A percentile compares a stretch with the other conserved stretches of the same genome.
These are phyloP conservation scores for Thraustotheca clavata DNA, from an alignment of 352 stramenopile species.

Conservation along the genomic window DNA sequence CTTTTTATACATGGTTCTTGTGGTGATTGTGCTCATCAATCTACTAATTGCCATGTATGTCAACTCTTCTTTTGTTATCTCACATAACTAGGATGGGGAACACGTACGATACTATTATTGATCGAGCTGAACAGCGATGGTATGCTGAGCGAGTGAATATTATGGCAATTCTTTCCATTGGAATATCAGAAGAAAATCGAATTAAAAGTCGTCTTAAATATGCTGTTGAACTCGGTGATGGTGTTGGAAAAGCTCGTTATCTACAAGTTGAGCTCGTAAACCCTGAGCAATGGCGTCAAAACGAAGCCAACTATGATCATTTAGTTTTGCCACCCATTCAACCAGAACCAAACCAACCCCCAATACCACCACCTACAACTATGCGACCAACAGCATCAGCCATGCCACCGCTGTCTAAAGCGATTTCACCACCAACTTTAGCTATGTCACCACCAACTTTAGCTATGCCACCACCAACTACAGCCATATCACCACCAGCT, in stretches of 20 bases:
- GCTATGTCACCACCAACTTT: too few species aligned
- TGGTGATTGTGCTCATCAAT: constrained; percentile 60
- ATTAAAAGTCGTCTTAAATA: not conserved
- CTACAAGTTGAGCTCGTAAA: constrained; percentile 19
- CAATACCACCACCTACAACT: too few species aligned
- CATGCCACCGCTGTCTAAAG: too few species aligned
- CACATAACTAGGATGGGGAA: constrained; percentile 45
- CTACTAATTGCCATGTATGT: constrained; percentile 54
- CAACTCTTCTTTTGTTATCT: not conserved
- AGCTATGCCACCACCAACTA: too few species aligned
- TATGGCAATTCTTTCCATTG: constrained; percentile 27
- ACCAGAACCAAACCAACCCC: too few species aligned
- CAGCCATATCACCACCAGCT: too few species aligned
- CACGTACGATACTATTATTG: constrained; percentile 50
- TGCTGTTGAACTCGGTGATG: constrained; percentile 14
- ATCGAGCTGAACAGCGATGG: constrained; percentile 52
- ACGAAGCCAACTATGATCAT: too few species aligned
- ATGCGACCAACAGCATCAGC: too few species aligned
- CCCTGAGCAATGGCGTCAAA: constrained; percentile 4
- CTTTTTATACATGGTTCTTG: constrained; percentile 49
- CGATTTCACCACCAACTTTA: too few species aligned
- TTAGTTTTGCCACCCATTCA: too few species aligned
- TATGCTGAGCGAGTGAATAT: constrained; percentile 56
- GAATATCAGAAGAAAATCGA: not conserved
- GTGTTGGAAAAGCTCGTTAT: not conserved